Evolutionary conservation across 768 basidiomycete genomes (phyloP).

Genomic region (Phaeolepiota aurea): DNA sequence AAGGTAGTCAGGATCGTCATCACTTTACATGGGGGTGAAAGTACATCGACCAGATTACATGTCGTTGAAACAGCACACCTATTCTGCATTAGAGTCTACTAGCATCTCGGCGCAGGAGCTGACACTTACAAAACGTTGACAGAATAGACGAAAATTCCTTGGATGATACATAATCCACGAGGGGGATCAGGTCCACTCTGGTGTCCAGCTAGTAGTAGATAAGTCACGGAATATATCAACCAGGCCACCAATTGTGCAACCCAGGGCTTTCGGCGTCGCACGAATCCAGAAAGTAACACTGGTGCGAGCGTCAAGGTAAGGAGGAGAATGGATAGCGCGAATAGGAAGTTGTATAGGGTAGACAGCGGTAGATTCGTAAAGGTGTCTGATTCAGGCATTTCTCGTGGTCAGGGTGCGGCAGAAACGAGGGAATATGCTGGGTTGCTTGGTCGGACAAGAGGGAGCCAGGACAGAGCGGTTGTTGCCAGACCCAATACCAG

Average conservation of each 20-base stretch:
- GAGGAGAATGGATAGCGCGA: background rate
- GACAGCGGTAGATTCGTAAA: too few species aligned
- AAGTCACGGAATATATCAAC: conserved; percentile 14
- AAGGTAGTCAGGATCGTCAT: background rate
- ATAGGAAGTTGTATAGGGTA: conserved; percentile 1
- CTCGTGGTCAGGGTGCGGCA: too few species aligned
- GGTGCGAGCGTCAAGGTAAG: conserved; percentile 1
- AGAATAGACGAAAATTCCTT: conserved; percentile 18
- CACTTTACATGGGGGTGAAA: background rate
- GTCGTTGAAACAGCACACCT: background rate
- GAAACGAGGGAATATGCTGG: too few species aligned
- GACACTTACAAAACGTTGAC: conserved; percentile 13
- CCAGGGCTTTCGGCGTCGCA: conserved; percentile 9
- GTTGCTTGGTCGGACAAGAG: too few species aligned
- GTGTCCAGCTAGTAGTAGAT: conserved; percentile 13
- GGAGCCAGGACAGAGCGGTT: too few species aligned
- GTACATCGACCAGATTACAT: background rate
- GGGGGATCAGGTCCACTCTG: conserved; percentile 14
- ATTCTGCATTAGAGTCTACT: background rate
- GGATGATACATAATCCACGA: conserved; percentile 14
- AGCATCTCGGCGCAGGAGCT: background rate
- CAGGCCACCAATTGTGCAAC: conserved; percentile 13
- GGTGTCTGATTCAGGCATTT: too few species aligned
- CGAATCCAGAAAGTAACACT: conserved; percentile 1
- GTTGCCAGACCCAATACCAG: too few species aligned